phyloP scores from a whole-genome alignment of 345 rosid genomes.

The Hypericum androsaemum region DNA sequence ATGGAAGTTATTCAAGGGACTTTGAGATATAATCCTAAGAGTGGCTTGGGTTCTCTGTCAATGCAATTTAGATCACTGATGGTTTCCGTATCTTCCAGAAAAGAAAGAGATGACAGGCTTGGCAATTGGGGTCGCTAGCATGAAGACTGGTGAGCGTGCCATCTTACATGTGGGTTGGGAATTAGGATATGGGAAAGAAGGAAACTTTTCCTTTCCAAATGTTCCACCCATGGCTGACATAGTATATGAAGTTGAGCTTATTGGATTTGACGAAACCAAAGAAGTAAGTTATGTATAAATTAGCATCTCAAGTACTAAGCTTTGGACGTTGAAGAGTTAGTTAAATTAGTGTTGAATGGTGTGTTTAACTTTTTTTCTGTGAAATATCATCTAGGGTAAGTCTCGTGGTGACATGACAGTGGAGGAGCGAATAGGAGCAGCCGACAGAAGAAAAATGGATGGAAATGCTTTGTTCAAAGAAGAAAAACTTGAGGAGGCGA shows the following conservation, averaged over 20 bases:
- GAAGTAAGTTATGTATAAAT: conserved; percentile 46
- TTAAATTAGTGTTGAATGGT: background rate
- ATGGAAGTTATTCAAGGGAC: too few species aligned
- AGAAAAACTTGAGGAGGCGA: conserved; percentile 84
- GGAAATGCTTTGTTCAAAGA: conserved; percentile 75
- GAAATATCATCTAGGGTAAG: conserved; percentile 52
- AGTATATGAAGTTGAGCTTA: conserved; percentile 79
- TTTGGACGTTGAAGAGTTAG: background rate
- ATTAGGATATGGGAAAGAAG: conserved; percentile 87
- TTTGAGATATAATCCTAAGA: too few species aligned
- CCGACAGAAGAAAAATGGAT: conserved; percentile 90
- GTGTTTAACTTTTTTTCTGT: conserved; percentile 1
- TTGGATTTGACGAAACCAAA: conserved; percentile 92
- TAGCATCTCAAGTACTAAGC: background rate
- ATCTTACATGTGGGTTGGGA: conserved; percentile 81
- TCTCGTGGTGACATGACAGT: conserved; percentile 95
- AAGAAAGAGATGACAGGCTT: conserved; percentile 86
- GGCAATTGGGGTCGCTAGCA: conserved; percentile 73
- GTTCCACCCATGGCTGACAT: conserved; percentile 90
- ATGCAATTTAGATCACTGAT: conserved; percentile 3
- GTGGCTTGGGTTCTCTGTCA: background rate
- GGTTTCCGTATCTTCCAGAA: conserved; percentile 37
- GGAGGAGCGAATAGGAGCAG: conserved; percentile 88
- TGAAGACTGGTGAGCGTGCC: conserved; percentile 89
- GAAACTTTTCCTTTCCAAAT: conserved; percentile 90